Evolutionary conservation across 2,329 filamentous ascomycete genomes (phyloP).

Genomic region (Aspergillus hortae): DNA sequence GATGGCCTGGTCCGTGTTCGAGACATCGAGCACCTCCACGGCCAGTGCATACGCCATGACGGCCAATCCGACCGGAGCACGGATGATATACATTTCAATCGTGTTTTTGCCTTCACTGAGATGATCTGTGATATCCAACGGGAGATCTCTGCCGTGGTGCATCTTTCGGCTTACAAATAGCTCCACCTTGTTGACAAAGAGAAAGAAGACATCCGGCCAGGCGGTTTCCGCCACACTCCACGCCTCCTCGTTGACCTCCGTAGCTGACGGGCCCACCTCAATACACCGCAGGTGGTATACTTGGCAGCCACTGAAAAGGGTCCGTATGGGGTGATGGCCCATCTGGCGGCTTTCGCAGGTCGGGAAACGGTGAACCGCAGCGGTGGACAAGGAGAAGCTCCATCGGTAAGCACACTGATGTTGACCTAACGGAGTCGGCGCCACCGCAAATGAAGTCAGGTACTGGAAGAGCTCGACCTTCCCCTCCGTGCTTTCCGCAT

Average conservation of each 20-base stretch:
- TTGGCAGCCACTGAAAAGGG: constrained; percentile 51
- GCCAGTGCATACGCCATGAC: constrained; percentile 56
- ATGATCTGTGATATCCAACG: constrained; percentile 66
- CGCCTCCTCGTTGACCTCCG: constrained; percentile 40
- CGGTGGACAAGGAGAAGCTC: constrained; percentile 33
- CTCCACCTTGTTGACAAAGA: constrained; percentile 62
- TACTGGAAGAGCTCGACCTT: constrained; percentile 34
- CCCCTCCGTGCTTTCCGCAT: constrained; percentile 12
- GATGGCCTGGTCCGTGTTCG: constrained; percentile 39
- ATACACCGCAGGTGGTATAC: constrained; percentile 70
- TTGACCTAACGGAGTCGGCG: constrained; percentile 26
- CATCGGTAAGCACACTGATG: constrained; percentile 26
- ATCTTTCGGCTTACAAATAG: constrained; percentile 62
- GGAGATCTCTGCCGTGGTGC: constrained; percentile 71
- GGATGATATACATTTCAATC: constrained; percentile 52
- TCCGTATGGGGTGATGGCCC: constrained; percentile 26
- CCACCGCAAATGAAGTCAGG: constrained; percentile 28
- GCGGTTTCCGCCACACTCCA: constrained; percentile 64
- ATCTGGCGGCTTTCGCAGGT: constrained; percentile 6
- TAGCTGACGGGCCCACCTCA: constrained; percentile 31
- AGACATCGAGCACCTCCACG: constrained; percentile 65
- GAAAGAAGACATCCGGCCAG: constrained; percentile 70
- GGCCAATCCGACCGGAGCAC: constrained; percentile 33
- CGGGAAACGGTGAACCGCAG: constrained; percentile 33
- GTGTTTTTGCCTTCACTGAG: constrained; percentile 60